Conservation (phyloP, 768 basidiomycete genomes). For the Tephrocybe sp. region DNA sequence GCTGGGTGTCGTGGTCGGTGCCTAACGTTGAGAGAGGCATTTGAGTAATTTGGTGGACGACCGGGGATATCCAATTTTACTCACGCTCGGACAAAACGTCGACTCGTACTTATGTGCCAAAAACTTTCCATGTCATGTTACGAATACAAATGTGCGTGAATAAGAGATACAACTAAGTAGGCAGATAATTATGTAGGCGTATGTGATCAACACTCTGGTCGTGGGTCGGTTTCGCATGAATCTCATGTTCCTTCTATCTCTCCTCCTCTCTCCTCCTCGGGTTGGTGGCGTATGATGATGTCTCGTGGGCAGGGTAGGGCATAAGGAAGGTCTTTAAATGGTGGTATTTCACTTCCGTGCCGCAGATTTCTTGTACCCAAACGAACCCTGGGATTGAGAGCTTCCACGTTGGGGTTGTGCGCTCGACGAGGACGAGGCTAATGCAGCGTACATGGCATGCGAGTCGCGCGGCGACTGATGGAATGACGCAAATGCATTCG, state of each 20-base stretch:
- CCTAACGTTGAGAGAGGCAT: slow-evolving; percentile 17
- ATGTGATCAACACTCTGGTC: slow-evolving; percentile 17
- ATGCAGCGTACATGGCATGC: slow-evolving; percentile 58
- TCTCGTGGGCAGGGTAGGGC: neutral
- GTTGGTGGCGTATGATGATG: neutral
- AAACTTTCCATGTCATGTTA: neutral
- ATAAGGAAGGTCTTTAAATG: neutral
- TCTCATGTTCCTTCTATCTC: neutral
- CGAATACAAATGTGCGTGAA: slow-evolving; percentile 12
- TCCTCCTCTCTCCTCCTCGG: slow-evolving; percentile 4
- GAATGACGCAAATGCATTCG: slow-evolving; percentile 56
- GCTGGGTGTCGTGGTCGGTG: slow-evolving; percentile 8
- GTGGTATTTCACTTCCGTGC: slow-evolving; percentile 27
- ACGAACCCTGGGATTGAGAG: slow-evolving; percentile 23
- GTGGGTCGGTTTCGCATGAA: neutral
- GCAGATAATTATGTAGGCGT: slow-evolving; percentile 1
- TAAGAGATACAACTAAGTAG: slow-evolving; percentile 19
- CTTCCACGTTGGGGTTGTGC: slow-evolving; percentile 16
- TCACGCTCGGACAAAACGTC: slow-evolving; percentile 17
- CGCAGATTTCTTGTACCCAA: slow-evolving; percentile 34
- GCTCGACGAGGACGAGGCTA: slow-evolving; percentile 27
- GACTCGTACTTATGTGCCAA: neutral
- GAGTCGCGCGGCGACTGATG: slow-evolving; percentile 63
- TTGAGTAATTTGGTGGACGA: slow-evolving; percentile 8
- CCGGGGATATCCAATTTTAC: slow-evolving; percentile 21